Base-by-base conservation (phyloP, 1,139 yeast species). In the Lodderomyces theae region DNA sequence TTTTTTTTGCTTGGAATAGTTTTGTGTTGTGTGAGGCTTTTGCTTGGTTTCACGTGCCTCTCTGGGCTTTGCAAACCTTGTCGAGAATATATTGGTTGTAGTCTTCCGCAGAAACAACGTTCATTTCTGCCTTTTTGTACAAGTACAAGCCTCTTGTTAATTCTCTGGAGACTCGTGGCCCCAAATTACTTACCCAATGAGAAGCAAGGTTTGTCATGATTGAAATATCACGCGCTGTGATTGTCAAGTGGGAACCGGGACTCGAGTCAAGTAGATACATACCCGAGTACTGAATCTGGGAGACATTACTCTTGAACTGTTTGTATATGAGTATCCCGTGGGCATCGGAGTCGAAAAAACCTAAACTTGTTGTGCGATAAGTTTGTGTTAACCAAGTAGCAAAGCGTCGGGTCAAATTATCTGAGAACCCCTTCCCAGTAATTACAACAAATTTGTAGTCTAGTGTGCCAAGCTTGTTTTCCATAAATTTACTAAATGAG, bases 361-460 rank as follows among this genome's bases (percentile, higher is more conserved):
- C 49, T 4, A 29, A 29, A 13, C 8, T 26, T 6, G 30, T 24
- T 7, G 31, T 28, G n/a, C 9, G 18, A 12, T 12, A 21, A 54
- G 35, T 2, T 61, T 76, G 45, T 3, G 37, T 12, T 11, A 19
- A 53, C 46, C 42, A 61, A 37, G 5, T 37, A 21, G 16, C 40
- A 42, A 64, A 64, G 16, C 41, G 42, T 39, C 55, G 52, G 1
- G 72, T 65, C 10, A 63, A 44, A 5, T 46, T 41, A 43, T 69
- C 74, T 0, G 94, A 90, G 48, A 68, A 83, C 4, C 94, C 94
- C 56, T 80, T 80, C 0, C 87, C 90, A 0, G 83, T 79, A 1
- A 82, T 53, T 0, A 79, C 50, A 4, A 79, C 49, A 23, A 50
- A 46, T 23, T 43, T 29, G 13, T 25, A 24, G 21, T 26, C 48